Evolutionary conservation across 225 moss, liverwort and hornwort genomes (phyloP).

Genomic region (Takakia lepidozioides): DNA sequence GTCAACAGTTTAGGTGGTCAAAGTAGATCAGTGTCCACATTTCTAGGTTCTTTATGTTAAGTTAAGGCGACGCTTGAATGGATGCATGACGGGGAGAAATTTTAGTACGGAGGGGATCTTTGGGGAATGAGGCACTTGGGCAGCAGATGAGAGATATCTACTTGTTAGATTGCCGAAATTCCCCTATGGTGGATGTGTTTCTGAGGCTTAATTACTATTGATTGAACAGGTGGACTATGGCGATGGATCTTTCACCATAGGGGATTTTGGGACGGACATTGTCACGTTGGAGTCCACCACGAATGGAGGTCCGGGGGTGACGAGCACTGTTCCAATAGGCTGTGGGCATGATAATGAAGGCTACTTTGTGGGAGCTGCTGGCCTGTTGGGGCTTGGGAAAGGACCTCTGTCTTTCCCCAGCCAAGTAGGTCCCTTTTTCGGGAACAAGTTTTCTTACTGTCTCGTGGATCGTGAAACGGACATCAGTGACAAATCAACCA

Average conservation of each 20-base stretch:
- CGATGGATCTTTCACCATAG: constrained; percentile 49
- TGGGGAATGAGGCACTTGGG: too few species aligned
- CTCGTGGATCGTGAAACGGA: constrained; percentile 7
- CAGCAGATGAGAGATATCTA: too few species aligned
- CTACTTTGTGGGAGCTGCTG: constrained; percentile 21
- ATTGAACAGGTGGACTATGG: constrained; percentile 59
- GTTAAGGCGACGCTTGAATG: too few species aligned
- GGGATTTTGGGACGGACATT: constrained; percentile 40
- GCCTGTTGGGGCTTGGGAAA: constrained; percentile 19
- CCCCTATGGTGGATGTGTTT: too few species aligned
- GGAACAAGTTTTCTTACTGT: constrained; percentile 25
- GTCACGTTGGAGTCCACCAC: constrained; percentile 21
- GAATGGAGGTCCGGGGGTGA: constrained; percentile 22
- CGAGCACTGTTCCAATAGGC: constrained; percentile 32
- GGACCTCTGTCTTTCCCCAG: constrained; percentile 20
- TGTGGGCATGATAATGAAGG: constrained; percentile 31
- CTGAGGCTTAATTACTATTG: too few species aligned
- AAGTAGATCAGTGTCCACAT: too few species aligned
- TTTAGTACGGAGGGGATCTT: too few species aligned
- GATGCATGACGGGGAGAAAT: too few species aligned
- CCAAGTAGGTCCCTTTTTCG: constrained; percentile 3
- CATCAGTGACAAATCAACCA: constrained; percentile 1
- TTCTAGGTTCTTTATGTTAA: too few species aligned
- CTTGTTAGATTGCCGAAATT: too few species aligned
- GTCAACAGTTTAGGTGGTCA: too few species aligned